Evolutionary conservation across 2,329 filamentous ascomycete species (phyloP).

Genomic region (Ophiostoma ulmi): DNA sequence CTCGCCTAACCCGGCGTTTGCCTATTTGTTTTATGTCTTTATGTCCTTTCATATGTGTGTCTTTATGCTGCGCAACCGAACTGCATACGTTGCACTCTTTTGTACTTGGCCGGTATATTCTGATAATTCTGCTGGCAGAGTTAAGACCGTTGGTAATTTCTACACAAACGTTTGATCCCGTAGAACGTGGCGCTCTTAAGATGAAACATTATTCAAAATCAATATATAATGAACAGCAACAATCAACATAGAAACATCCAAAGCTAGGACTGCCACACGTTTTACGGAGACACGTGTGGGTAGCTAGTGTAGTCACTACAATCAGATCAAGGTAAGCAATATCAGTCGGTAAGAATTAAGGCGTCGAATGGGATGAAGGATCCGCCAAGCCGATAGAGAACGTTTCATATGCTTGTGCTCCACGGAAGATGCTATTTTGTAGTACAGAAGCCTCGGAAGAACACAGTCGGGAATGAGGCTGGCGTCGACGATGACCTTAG

Average conservation of each 20-base stretch:
- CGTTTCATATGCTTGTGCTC: background rate
- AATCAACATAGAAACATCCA: too few relatives aligned
- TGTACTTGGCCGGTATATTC: too few relatives aligned
- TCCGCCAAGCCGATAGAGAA: background rate
- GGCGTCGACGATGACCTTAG: background rate
- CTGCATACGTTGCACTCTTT: background rate
- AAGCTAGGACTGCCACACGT: background rate
- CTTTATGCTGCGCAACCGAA: background rate
- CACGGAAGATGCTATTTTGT: background rate
- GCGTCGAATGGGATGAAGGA: background rate
- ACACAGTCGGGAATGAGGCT: background rate
- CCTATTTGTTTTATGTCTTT: background rate
- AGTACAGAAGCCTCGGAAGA: background rate
- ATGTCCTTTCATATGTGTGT: background rate
- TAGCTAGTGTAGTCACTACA: background rate
- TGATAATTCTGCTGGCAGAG: too few relatives aligned
- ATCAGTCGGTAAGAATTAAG: background rate
- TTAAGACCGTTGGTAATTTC: background rate
- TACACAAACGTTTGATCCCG: slow-evolving; percentile 1
- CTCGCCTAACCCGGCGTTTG: background rate
- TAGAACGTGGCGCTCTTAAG: background rate
- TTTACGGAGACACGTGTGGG: background rate
- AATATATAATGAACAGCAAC: background rate
- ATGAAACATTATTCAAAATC: background rate
- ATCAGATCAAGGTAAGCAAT: background rate